Evolutionary conservation across 371 early-diverging fungal genomes (phyloP).

Genomic region (Sporodiniella umbellata): DNA sequence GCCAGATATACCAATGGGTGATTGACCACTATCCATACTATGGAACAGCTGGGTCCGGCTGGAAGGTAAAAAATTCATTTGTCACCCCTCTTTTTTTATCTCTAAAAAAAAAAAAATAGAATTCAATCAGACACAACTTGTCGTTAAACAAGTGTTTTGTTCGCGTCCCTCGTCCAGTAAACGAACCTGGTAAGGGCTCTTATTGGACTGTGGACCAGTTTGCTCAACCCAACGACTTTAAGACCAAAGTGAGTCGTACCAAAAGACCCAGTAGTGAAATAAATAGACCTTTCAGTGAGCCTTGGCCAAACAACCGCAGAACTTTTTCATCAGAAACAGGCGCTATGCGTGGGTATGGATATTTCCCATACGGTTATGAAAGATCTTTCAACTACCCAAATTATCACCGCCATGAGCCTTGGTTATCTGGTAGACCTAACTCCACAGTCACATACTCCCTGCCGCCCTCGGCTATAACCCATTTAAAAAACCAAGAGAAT

Average conservation of each 20-base stretch:
- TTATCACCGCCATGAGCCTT: slow-evolving; percentile 3
- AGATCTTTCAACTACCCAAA: slow-evolving; percentile 5
- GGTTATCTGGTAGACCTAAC: slow-evolving; percentile 13
- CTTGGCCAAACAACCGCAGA: slow-evolving; percentile 15
- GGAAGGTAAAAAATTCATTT: slow-evolving; percentile 77
- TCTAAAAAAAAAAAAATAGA: too few species aligned
- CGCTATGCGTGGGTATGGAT: slow-evolving; percentile 12
- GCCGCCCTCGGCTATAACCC: background rate
- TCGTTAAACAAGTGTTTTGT: slow-evolving; percentile 92
- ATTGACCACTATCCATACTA: slow-evolving; percentile 75
- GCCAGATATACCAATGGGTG: slow-evolving; percentile 89
- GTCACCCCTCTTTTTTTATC: slow-evolving; percentile 8
- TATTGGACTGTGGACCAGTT: slow-evolving; percentile 85
- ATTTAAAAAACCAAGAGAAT: background rate
- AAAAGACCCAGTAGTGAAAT: slow-evolving; percentile 17
- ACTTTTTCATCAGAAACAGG: slow-evolving; percentile 22
- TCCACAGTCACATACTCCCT: slow-evolving; percentile 16
- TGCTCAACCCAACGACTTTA: slow-evolving; percentile 29
- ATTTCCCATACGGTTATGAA: slow-evolving; percentile 16
- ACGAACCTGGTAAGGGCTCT: slow-evolving; percentile 95
- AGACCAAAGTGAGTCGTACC: slow-evolving; percentile 9
- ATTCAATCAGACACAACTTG: slow-evolving; percentile 97
- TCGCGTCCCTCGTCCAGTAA: slow-evolving; percentile 81
- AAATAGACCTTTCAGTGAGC: slow-evolving; percentile 1
- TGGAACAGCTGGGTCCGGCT: slow-evolving; percentile 67